Base-by-base conservation (phyloP, 352 stramenopile species). In the Phytophthora ramorum region DNA sequence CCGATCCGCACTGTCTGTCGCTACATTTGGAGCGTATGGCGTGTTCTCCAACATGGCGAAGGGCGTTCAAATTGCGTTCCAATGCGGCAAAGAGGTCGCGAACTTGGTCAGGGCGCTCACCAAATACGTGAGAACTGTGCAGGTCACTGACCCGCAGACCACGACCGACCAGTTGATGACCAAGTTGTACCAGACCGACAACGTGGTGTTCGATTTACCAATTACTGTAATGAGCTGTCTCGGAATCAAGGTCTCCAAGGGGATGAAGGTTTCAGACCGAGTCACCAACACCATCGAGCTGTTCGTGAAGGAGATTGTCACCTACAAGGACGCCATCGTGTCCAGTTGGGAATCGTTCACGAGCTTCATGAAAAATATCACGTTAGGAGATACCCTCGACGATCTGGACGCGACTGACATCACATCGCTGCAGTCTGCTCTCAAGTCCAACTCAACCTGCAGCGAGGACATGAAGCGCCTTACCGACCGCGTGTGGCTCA, bases 1-100 rank as follows among this genome's bases (percentile, higher is more conserved):
- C 1, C 76, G 62, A 4, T 71, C 74, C 0, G 79, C 79, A 2
- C 43, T 91, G 17, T 86, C 73, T 16, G 37, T 68, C 9, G 75
- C 78, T 9, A 78, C 72, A 13, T 74, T 71, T 3, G 83, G 80
- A 8, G 71, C 84, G 3, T 87, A 87, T n/a, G 76, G 78, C 2
- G 48, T 76, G 46, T 63, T 91, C 32, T 58, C 54, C 12, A 51
- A 45, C 1, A 78, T 79, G 13, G 68, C 63, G 45, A 73, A 78
- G 26, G 72, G 68, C 8, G 68, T 89, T 7, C 66, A 80, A 49
- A 69, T 62, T 4, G 81, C 75, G 2, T 59, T 89, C 20, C 57
- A 69, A n/a, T 90, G 79, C 14, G 77, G 70, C 4, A 69, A 74
- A 46, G 51, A 81, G 54, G 61, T 90, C 7, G 78, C 71, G 50